Conservation (phyloP, 768 basidiomycete genomes). For the Calvatia gigantea region DNA sequence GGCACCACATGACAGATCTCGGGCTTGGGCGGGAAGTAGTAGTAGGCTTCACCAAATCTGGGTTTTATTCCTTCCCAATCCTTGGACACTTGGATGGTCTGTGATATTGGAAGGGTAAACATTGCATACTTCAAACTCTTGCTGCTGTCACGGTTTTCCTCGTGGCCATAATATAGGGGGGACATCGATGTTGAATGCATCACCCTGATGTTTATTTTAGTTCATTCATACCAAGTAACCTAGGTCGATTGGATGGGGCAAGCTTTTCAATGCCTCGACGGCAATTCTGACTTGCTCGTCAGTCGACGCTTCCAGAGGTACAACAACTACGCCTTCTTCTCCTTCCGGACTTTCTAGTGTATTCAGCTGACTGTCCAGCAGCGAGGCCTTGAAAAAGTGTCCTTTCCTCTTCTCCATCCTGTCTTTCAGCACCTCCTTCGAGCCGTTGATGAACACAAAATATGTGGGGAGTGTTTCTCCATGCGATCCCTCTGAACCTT, state of each 20-base stretch:
- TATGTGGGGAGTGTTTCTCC: slow-evolving; percentile 49
- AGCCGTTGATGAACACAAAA: slow-evolving; percentile 79
- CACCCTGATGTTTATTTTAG: no score
- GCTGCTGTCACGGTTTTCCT: no score
- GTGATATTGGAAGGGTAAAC: no score
- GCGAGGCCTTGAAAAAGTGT: slow-evolving; percentile 81
- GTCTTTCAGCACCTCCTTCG: slow-evolving; percentile 48
- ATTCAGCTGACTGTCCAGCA: slow-evolving; percentile 77
- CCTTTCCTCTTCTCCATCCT: slow-evolving; percentile 62
- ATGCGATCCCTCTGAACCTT: slow-evolving; percentile 23
- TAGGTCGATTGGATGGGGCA: no score
- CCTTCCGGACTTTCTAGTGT: slow-evolving; percentile 68
- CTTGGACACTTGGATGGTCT: no score
- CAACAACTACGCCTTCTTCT: slow-evolving; percentile 65
- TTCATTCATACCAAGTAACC: no score
- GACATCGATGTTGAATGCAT: not conserved
- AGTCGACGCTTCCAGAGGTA: slow-evolving; percentile 50
- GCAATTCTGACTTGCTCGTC: slow-evolving; percentile 53
- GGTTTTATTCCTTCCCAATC: no score
- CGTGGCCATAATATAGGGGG: no score
- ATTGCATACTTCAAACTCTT: no score
- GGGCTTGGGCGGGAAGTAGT: no score
- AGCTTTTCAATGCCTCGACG: slow-evolving; percentile 34
- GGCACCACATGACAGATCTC: no score
- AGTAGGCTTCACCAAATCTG: no score